Percentiles rank a stretch among this genome's conserved stretches.
Conservation (phyloP, 2,329 filamentous ascomycete species). For the Fusarium sp. region DNA sequence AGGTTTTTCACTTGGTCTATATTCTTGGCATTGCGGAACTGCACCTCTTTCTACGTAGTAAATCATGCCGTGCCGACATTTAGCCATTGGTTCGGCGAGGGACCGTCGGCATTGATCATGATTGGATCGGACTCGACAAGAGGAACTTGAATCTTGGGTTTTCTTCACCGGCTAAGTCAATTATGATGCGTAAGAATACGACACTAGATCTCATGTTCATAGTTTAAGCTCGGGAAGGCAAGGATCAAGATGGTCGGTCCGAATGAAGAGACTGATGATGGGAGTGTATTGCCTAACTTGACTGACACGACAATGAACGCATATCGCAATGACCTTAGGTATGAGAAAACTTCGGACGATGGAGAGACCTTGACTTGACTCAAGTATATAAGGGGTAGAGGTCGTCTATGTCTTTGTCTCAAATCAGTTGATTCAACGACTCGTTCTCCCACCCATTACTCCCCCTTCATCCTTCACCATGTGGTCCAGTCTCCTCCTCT, state of each 20-base stretch:
- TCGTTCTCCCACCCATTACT: background rate
- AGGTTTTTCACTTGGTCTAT: background rate
- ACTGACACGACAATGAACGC: constrained; percentile 8
- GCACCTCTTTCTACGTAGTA: background rate
- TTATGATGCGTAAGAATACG: background rate
- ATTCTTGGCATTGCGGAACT: constrained; percentile 7
- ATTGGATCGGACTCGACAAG: constrained; percentile 4
- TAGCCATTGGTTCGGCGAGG: background rate
- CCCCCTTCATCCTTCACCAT: constrained; percentile 8
- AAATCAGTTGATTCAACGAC: constrained; percentile 1
- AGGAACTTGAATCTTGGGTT: background rate
- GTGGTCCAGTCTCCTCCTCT: constrained; percentile 31
- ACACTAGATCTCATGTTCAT: background rate
- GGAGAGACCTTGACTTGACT: background rate
- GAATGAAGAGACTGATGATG: constrained; percentile 22
- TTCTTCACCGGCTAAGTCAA: background rate
- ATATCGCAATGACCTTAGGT: background rate
- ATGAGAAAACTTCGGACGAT: constrained; percentile 5
- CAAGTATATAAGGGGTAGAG: constrained; percentile 17
- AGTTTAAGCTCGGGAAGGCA: constrained; percentile 13
- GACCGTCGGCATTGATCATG: background rate
- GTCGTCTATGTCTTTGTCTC: background rate
- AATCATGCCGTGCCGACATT: background rate
- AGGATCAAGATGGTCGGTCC: constrained; percentile 23
- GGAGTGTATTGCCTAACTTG: background rate